Evolutionary conservation across 2,329 filamentous ascomycete genomes (phyloP), one percentile per base, ranked within the genome.

Genomic region (Xylaria sp.): DNA sequence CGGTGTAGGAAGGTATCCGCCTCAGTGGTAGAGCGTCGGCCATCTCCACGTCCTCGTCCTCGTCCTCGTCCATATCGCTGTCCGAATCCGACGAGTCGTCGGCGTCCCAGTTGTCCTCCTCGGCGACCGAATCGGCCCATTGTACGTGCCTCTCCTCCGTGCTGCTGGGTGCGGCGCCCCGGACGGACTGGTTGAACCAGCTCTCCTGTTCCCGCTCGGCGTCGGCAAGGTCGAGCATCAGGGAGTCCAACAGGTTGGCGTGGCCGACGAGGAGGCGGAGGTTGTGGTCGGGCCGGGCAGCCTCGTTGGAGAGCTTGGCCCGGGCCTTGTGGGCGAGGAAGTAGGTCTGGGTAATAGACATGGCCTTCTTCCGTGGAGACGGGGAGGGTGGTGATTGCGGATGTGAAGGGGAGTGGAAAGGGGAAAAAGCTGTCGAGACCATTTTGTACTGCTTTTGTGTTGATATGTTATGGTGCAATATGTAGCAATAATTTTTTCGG

Each of bases 331-430:
- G 92, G 72, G 94, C 94, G 68, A 97, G 89, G 80, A 91, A 96
- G 88, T 97, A 99, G 59, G 93, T 97, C 78, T 97, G 92, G 22
- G 93, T 95, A 79, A 97, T 89, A 73, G 90, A 95, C 94, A 97
- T 97, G 78, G 89, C 92, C 76, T 92, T 90, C 78, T 89, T 82
- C 73, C 78, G 76, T 62, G 77, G 74, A 46, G 77, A 66, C 34
- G 75, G 75, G 63, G 74, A 71, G 22, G 72, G 68, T 48, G 66
- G 68, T 55, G 68, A 65, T 49, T 66, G 63, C 59, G 66, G 53
- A 56, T 69, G 63, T 54, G 71, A 63, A 57, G 66, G 53, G 53
- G 63, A 63, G 62, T 64, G 60, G 52, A 61, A 63, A 58, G 57
- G 61, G 57, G 63, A 59, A 48, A 54, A 64, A 42, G 61, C 57